Conservation (phyloP, 2,329 filamentous ascomycete species). For the Coniochaeta sp. region DNA sequence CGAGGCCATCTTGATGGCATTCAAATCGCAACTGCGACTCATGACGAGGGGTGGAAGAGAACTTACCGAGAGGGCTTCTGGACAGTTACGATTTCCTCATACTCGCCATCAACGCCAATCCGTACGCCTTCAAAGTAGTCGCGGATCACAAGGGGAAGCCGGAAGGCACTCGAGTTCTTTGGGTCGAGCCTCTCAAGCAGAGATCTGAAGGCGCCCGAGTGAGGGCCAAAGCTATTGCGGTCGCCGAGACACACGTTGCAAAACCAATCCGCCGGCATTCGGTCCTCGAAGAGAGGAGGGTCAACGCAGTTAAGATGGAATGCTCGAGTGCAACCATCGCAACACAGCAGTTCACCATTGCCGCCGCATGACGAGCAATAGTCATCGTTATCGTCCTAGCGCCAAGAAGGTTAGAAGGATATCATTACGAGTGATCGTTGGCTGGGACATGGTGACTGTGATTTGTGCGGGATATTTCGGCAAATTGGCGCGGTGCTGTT, state of each 20-base stretch:
- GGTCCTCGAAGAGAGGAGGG: conserved; percentile 60
- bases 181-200: conserved; percentile 59
- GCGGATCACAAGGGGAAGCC: conserved; percentile 62
- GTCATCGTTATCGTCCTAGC: conserved; percentile 73
- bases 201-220: conserved; percentile 50
- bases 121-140: conserved; percentile 73
- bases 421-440: conserved; percentile 16
- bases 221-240: conserved; percentile 34
- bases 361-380: conserved; percentile 81
- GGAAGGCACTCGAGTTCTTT: conserved; percentile 65
- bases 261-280: conserved; percentile 71
- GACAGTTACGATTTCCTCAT: conserved; percentile 56
- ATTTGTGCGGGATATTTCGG: conserved; percentile 24
- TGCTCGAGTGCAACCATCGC: conserved; percentile 82
- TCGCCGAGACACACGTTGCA: conserved; percentile 64
- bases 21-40: background rate
- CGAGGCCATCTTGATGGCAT: background rate
- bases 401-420: conserved; percentile 12
- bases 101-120: conserved; percentile 70
- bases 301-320: conserved; percentile 89
- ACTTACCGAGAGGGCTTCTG: conserved; percentile 59
- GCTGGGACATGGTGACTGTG: conserved; percentile 1
- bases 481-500: conserved; percentile 13
- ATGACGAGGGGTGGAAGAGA: background rate
- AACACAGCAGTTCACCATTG: conserved; percentile 81